These are phyloP conservation scores for Mycena rebaudengoi DNA, from an alignment of 768 basidiomycete genomes.

Conservation along the genomic window DNA sequence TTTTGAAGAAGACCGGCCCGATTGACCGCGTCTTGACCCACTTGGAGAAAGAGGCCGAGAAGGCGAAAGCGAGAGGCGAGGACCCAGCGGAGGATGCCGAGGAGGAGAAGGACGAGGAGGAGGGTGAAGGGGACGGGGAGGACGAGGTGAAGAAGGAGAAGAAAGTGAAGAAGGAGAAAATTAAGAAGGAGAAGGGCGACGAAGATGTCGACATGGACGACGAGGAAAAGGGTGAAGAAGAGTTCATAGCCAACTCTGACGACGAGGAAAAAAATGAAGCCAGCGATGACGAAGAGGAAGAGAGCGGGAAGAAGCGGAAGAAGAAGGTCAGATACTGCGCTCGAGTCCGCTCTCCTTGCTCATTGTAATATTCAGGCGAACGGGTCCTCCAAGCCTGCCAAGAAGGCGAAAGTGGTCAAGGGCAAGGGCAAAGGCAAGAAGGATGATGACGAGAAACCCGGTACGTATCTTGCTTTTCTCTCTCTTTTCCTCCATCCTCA, in stretches of 20 bases:
- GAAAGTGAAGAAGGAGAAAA: constrained; percentile 54
- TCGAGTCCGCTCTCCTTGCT: too few relatives aligned
- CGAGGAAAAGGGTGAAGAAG: constrained; percentile 59
- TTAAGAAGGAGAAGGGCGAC: constrained; percentile 51
- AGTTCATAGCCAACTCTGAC: constrained; percentile 52
- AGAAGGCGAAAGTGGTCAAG: constrained; percentile 57
- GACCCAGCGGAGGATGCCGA: constrained; percentile 48
- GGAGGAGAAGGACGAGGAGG: constrained; percentile 45
- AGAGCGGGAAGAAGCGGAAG: constrained; percentile 75
- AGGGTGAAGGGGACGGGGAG: constrained; percentile 46
- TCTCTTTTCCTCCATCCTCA: neutral
- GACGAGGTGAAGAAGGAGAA: constrained; percentile 55
- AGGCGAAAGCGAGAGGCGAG: constrained; percentile 31
- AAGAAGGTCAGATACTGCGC: constrained; percentile 67
- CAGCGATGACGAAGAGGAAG: constrained; percentile 56
- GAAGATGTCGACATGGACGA: constrained; percentile 62
- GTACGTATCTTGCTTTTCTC: neutral
- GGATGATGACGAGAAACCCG: constrained; percentile 60
- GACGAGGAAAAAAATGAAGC: constrained; percentile 54
- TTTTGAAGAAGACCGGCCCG: constrained; percentile 79
- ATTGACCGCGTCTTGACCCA: constrained; percentile 54
- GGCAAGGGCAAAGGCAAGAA: constrained; percentile 69
- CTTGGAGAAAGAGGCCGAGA: constrained; percentile 43
- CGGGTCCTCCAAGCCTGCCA: constrained; percentile 50
- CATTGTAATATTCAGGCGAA: constrained; percentile 37